Percentiles rank a stretch among this genome's conserved stretches.
These are phyloP conservation scores for Geosmithia flava DNA, from an alignment of 2,329 filamentous ascomycete genomes.

Conservation along the genomic window DNA sequence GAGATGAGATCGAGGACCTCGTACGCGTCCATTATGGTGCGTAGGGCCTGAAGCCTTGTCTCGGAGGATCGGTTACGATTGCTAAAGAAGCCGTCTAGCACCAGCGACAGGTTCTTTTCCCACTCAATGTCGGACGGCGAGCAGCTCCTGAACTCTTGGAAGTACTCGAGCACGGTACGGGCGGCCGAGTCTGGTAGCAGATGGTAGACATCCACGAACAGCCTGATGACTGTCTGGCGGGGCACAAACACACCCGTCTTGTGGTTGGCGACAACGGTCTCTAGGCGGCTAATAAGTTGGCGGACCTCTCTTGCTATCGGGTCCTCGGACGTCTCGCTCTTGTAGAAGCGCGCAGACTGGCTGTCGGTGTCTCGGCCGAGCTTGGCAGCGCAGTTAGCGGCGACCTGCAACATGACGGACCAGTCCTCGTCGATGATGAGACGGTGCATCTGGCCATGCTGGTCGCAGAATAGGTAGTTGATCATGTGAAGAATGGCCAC, in stretches of 20 bases:
- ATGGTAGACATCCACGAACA: conserved; percentile 50
- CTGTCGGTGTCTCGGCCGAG: conserved; percentile 5
- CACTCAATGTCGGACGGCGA: conserved; percentile 59
- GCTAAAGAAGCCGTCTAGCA: conserved; percentile 52
- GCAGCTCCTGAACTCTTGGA: conserved; percentile 56
- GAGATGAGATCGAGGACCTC: conserved; percentile 46
- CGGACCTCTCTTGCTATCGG: conserved; percentile 29
- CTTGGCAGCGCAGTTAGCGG: conserved; percentile 31
- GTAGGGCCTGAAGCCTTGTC: conserved; percentile 50
- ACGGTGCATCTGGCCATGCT: conserved; percentile 37
- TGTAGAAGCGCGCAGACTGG: conserved; percentile 6
- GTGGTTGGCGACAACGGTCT: conserved; percentile 27
- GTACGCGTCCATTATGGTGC: conserved; percentile 46
- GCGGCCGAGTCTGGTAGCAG: conserved; percentile 54
- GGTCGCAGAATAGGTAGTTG: conserved; percentile 42
- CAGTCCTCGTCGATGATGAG: conserved; percentile 55
- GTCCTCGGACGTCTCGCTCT: conserved; percentile 17
- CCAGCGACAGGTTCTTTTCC: conserved; percentile 48
- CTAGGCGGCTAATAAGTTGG: conserved; percentile 33
- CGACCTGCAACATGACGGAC: conserved; percentile 47
- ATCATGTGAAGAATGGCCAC: conserved; percentile 36
- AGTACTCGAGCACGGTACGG: conserved; percentile 53
- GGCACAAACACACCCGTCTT: conserved; percentile 45
- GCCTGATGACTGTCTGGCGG: conserved; percentile 51
- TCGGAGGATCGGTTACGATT: conserved; percentile 47